Evolutionary conservation across 331 rosid genomes (phyloP), one percentile per base, ranked within the genome.

Genomic region (Quercus tomentella): DNA sequence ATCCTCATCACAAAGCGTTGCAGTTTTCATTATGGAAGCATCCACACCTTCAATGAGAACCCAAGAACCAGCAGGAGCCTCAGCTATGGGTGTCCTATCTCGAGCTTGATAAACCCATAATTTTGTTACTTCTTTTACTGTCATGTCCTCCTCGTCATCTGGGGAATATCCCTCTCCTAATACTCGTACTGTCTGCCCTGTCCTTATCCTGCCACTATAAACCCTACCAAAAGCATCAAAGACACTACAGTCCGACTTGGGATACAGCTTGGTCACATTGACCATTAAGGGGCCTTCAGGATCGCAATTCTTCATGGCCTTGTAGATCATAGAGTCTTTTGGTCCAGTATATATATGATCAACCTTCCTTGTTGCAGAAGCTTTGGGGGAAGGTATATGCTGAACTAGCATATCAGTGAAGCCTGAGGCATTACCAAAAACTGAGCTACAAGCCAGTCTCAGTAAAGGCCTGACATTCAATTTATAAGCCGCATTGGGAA

Each of bases 191-290:
- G 94, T 77, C 88, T 91, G 99, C 18, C 99, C 99, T 25, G 99
- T 96, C 87, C 85, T 97, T 79, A 96, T 89, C 88, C 76, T 93
- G 79, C 99, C 99, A 82, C 97, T 91, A 73, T 89, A 93, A 72
- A 96, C 98, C 86, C 98, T 89, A 86, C 98, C 98, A 83, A 96
- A 96, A 56, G 90, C 99, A 89, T 96, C 98, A 86, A 96, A 96
- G 81, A 96, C 98, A 69, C 98, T 96, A 80, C 99, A 96, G 78
- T 93, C 98, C 22, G 99, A 90, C 84, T 96, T 96, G 65, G 99
- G 99, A 84, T 96, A 96, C 83, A 93, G 78, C 76, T 96, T 96
- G 76, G 98, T 96, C 82, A 96, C 88, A 73, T 93, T 93, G 37
- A 96, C 98, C 96, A 93, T 95, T 54, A 93, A 74, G 28, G 99